phyloP scores from a whole-genome alignment of 2,329 filamentous ascomycete genomes.

The Neocucurbitaria cava region DNA sequence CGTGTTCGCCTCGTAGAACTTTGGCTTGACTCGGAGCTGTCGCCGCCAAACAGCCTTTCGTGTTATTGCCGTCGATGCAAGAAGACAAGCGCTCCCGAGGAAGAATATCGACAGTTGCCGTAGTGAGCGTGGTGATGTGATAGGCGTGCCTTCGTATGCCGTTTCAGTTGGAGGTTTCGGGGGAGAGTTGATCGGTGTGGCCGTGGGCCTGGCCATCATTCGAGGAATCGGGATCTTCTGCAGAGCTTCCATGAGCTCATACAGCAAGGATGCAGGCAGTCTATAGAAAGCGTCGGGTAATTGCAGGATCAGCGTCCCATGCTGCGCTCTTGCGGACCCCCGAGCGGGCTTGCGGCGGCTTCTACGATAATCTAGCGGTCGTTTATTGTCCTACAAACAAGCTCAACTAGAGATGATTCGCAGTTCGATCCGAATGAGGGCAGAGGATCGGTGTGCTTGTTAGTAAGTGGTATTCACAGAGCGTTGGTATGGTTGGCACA shows the following conservation, averaged over 20 bases:
- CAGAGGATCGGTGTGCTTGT: background rate
- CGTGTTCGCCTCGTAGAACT: conserved; percentile 72
- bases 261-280: conserved; percentile 12
- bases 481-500: conserved; percentile 7
- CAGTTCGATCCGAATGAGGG: background rate
- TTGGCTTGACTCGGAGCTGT: conserved; percentile 67
- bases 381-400: conserved; percentile 4
- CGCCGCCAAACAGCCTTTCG: conserved; percentile 70
- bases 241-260: conserved; percentile 27
- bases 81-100: conserved; percentile 77
- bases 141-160: conserved; percentile 37
- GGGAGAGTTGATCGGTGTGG: conserved; percentile 25
- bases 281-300: conserved; percentile 16
- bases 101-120: conserved; percentile 74
- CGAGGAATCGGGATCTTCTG: conserved; percentile 27
- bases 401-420: background rate
- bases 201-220: conserved; percentile 33
- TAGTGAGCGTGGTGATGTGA: conserved; percentile 59
- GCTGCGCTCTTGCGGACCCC: conserved; percentile 25
- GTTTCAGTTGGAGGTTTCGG: conserved; percentile 23
- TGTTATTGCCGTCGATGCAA: conserved; percentile 71
- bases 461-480: conserved; percentile 12
- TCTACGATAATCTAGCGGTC: background rate
- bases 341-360: conserved; percentile 6
- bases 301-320: conserved; percentile 30